A percentile compares a stretch with the other conserved stretches of the same genome.
These are phyloP conservation scores for Penicillium canescens DNA, from an alignment of 495 filamentous ascomycete genomes.

Conservation along the genomic window DNA sequence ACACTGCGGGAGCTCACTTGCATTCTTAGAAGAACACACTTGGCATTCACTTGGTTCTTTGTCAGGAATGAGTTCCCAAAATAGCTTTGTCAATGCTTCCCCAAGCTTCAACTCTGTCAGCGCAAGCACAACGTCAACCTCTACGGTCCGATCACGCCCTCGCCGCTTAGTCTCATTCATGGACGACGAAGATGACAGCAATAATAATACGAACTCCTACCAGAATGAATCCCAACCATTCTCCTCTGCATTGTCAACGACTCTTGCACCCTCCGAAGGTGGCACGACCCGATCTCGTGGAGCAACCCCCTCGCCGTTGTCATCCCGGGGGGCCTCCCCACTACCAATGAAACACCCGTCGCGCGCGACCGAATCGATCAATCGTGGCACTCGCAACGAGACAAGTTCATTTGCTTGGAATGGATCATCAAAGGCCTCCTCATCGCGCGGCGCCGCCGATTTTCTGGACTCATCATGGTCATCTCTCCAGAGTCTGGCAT, in stretches of 20 bases:
- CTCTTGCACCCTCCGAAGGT: constrained; percentile 22
- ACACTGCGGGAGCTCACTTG: constrained; percentile 28
- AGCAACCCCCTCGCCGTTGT: constrained; percentile 42
- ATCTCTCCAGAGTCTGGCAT: constrained; percentile 54
- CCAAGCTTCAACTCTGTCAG: constrained; percentile 35
- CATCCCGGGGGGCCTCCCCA: constrained; percentile 48
- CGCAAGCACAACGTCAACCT: constrained; percentile 36
- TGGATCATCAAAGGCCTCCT: constrained; percentile 26
- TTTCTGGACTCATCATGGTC: constrained; percentile 55
- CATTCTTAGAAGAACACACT: constrained; percentile 17
- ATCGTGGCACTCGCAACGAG: constrained; percentile 20
- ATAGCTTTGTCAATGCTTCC: constrained; percentile 40
- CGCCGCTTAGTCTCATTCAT: constrained; percentile 45
- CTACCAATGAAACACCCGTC: constrained; percentile 49
- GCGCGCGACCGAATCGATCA: constrained; percentile 30
- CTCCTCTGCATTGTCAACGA: constrained; percentile 35
- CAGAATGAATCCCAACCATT: constrained; percentile 30
- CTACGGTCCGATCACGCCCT: constrained; percentile 44
- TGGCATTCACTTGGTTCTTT: constrained; percentile 10
- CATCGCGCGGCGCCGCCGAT: constrained; percentile 39
- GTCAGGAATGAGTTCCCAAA: constrained; percentile 49
- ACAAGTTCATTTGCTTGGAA: constrained; percentile 31
- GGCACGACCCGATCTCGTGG: constrained; percentile 39
- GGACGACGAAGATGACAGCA: constrained; percentile 35
- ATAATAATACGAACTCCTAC: constrained; percentile 14